Base-by-base conservation (phyloP, 805 yeast genomes). In the Ogataea trehalophila region DNA sequence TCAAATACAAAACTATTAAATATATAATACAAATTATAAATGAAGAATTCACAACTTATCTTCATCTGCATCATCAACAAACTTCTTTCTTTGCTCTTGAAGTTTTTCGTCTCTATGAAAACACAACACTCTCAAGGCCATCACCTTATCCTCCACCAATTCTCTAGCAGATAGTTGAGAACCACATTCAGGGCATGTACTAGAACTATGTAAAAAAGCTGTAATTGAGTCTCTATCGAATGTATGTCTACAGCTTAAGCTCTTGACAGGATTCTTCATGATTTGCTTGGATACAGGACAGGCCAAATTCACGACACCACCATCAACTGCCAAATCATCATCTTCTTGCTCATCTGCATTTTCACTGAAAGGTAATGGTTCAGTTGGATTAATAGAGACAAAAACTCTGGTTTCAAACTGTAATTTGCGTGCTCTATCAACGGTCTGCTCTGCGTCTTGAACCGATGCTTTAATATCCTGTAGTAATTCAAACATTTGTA, bases 281-380 rank as follows among this genome's bases (percentile, higher is more conserved):
- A 69, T 61, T 44, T 73, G 69, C 48, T 76, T 59, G 0, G 90
- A 78, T 14, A 86, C 70, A 0, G 92, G 92, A 60, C 91, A 89
- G 23, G 70, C 74, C 48, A 87, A 60, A 41, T 82, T 80, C n/a
- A 87, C 69, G 35, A 68, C 76, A 36, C 94, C 94, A 47, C 94
- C 95, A 9, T 78, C 80, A 6, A 86, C 75, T 38, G 74, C 77
- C 33, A 86, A 41, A 20, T 83, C 92, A 20, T 82, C 87, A 36
- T 77, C 83, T 14, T 72, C 81, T 13, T 58, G 64, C 0, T 64
- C 71, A 15, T 70, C 75, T 15, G 52, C 49, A 9, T 47, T 53
- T 5, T 52, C 60, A 11, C 47, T 49, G 34, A 68, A 72, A 0
- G 88, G 87, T 17, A 85, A 56, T 6, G 87, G 83, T 29, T 77